A percentile compares a stretch with the other conserved stretches of the same genome.
phyloP scores from a whole-genome alignment of 2,329 filamentous ascomycete species.

The Ophioceras dolichostomum region DNA sequence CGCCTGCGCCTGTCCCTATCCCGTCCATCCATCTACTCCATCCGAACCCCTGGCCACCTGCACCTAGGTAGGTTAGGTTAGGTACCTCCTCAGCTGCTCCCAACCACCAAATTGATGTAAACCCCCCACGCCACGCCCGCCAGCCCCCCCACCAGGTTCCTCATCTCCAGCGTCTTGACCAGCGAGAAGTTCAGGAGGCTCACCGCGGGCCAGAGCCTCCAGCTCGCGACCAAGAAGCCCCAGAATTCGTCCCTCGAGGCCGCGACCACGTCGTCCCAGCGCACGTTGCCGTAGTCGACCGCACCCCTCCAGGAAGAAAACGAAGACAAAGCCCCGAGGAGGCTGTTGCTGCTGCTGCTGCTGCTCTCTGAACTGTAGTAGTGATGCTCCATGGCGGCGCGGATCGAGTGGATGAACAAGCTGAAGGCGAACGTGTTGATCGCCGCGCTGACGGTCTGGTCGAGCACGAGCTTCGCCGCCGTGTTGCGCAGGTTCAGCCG shows the following conservation, averaged over 20 bases:
- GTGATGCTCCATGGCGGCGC: slow-evolving; percentile 31
- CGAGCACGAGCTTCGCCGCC: slow-evolving; percentile 51
- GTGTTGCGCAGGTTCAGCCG: slow-evolving; percentile 52
- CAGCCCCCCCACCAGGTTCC: slow-evolving; percentile 53
- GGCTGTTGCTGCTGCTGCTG: slow-evolving; percentile 8
- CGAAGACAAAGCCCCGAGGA: slow-evolving; percentile 19
- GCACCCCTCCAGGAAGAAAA: slow-evolving; percentile 16
- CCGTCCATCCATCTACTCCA: too few species aligned
- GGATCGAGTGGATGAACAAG: slow-evolving; percentile 42
- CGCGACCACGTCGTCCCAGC: slow-evolving; percentile 29
- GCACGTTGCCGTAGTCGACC: slow-evolving; percentile 31
- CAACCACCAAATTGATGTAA: slow-evolving; percentile 58
- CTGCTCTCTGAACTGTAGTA: slow-evolving; percentile 15
- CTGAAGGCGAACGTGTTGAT: slow-evolving; percentile 56
- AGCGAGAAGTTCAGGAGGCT: slow-evolving; percentile 54
- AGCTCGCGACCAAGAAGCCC: slow-evolving; percentile 54
- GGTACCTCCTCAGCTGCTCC: too few species aligned
- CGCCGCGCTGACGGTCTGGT: slow-evolving; percentile 54
- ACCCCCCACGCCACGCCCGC: slow-evolving; percentile 61
- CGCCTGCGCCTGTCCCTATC: too few species aligned
- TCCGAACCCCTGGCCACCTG: too few species aligned
- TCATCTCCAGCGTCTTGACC: slow-evolving; percentile 50
- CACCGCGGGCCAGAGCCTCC: slow-evolving; percentile 58
- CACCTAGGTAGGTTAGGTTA: too few species aligned
- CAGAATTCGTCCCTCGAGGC: slow-evolving; percentile 43